Evolutionary conservation across 176 grass and related monocot species (phyloP).

Genomic region (Ensete ventricosum): DNA sequence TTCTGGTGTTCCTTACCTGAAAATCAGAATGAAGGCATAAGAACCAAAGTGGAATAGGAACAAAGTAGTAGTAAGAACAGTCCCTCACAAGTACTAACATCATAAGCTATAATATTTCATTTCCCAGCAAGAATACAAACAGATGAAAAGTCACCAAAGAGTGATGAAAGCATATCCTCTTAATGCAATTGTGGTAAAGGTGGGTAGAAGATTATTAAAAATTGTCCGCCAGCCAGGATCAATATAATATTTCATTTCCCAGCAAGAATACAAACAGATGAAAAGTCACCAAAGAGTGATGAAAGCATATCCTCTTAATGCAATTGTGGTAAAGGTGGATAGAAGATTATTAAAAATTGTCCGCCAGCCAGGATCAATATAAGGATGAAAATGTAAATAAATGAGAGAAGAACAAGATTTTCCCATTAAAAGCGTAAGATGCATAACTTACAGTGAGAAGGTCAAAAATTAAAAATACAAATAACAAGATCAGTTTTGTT

Average conservation of each 20-base stretch:
- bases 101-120: no score
- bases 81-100: no score
- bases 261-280: no score
- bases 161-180: neutral
- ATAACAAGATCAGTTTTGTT: no score
- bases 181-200: neutral
- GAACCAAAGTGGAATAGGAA: no score
- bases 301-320: neutral
- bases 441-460: no score
- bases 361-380: constrained; percentile 27
- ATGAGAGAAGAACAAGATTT: neutral
- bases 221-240: neutral
- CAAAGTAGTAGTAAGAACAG: no score
- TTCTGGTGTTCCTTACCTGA: constrained; percentile 84
- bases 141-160: neutral
- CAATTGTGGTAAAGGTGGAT: neutral
- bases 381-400: neutral
- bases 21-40: neutral
- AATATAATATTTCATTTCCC: no score
- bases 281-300: neutral
- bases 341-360: neutral
- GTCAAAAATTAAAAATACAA: no score
- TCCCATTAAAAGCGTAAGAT: no score
- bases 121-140: neutral
- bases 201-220: neutral